Base-by-base conservation (phyloP, 2,329 filamentous ascomycete genomes). In the Penicillium olsonii region DNA sequence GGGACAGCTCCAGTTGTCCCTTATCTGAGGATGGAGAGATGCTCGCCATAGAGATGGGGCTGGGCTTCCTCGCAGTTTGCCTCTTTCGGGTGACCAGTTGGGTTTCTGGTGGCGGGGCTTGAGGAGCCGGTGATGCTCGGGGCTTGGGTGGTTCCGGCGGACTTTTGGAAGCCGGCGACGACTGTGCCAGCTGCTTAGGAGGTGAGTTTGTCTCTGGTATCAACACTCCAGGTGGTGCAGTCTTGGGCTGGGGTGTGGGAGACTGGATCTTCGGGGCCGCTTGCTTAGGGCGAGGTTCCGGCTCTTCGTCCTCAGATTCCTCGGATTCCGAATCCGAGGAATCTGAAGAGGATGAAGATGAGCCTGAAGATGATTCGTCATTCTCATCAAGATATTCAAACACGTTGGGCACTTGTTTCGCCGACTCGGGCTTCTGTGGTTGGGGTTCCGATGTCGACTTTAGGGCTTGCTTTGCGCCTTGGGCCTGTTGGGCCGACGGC, bases 381-480 rank as follows among this genome's bases (percentile, higher is more conserved):
- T 50, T 48, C 10, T 66, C 55, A 17, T 72, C 68, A 6, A 74
- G 59, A 38, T 68, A 74, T 37, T 73, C 64, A 54, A 74, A 74
- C 8, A 74, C 71, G 56, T 73, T 66, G 4, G 69, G 69, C 12
- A 57, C 41, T 33, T 55, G 61, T 31, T 55, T 59, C 20, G 59
- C 41, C 4, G 57, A 29, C 24, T 53, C 60, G 5, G 56, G 18
- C 35, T 60, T 62, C 15, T 29, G 33, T 10, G 37, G 34, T 27
- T 47, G 15, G 14, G 35, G 31, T 26, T 52, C 46, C 37, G 48
- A 24, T 26, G 49, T 49, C 22, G 53, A 37, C 37, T 61, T 63
- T 37, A 55, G 35, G 26, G 52, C 27, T 51, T 56, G 46, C 37
- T 53, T 57, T 34, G 59, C 34, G 5, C 37, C 54, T 41, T 48